Evolutionary conservation across 2,329 filamentous ascomycete species (phyloP), one percentile per base, ranked within the genome.

Genomic region (Onygenales sp.): DNA sequence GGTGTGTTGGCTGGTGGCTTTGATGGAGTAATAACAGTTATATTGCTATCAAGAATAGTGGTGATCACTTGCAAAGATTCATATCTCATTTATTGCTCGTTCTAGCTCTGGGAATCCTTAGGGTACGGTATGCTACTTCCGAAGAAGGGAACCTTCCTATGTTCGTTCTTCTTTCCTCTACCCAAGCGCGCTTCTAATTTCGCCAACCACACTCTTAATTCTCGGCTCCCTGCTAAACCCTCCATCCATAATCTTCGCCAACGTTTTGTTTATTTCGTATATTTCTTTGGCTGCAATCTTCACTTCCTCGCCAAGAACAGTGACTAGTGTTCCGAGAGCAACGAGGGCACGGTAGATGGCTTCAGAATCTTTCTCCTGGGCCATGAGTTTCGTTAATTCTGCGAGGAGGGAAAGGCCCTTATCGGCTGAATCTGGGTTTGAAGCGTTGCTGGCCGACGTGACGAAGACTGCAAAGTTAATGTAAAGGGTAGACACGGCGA

Each of bases 401-500:
- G 82, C 76, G 2, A 88, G 65, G 4, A 89, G 71, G 8, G 76
- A 73, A 60, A 82, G 63, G 40, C 72, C 72, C 57, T 70, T 66
- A 68, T 77, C 66, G 49, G 75, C 65, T 6, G 78, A 76, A 42
- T 72, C 58, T 59, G 70, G 49, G 62, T 67, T 36, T 55, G 65
- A 34, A 54, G 62, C 53, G 67, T 67, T 54, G 70, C 69, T 56
- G 68, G 76, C 58, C 4, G 70, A 68, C 7, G 78, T 80, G 4
- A 88, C 78, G 9, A 91, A 77, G 1, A 95, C 88, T 0, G 89
- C 78, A 58, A 87, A 86, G 70, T 98, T 97, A 65, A 97, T 85
- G 55, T 86, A 84, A 0, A 88, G 77, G 0, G 93, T 95, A 1
- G 88, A 84, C 14, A 88, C 75, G 0, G 93, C 92, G 52, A 95